Evolutionary conservation across 495 filamentous ascomycete genomes (phyloP), one percentile per base, ranked within the genome.

Genomic region (Xylaria flabelliformis): DNA sequence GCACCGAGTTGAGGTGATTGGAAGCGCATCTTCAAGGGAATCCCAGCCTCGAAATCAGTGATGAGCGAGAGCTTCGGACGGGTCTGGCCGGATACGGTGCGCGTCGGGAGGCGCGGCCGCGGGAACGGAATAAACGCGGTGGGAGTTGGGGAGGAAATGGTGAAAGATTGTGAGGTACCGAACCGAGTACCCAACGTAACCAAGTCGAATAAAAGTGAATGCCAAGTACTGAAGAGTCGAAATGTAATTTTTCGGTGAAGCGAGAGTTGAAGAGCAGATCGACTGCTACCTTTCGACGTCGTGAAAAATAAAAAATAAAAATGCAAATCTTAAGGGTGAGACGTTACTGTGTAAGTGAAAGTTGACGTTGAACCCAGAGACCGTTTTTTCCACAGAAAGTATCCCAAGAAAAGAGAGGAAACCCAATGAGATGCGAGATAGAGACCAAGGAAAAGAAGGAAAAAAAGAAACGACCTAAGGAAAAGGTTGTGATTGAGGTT

Each of bases 1-100:
- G 91, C 92, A 74, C 95, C 94, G 76, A 93, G 87, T 72, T 78
- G 85, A 82, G 79, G 75, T n/a, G 77, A 70, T 42, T 78, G 75
- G 59, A 79, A 79, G 46, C 76, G 77, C 77, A 79, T 79, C 67
- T 69, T 79, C 67, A 79, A 70, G 24, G 77, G 77, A 67, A 79
- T 77, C 41, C 72, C 70, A 7, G 59, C 73, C 41, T 76, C 74
- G 41, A 76, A 76, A 53, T 78, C 73, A 67, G 78, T 80, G 29
- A 80, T 78, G 50, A 80, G 70, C n/a, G 76, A 74, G 42, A 80
- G 78, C 29, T 62, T 72, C 32, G 78, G 78, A 19, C 78, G 78
- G 59, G 69, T 64, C 13, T 26, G 69, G 39, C 72, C 63, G 46
- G 74, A 72, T 26, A 73, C 67, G 46, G 79, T 80, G 71, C 72